These are phyloP conservation scores for Pyrenophora tritici-repentis DNA, from an alignment of 2,329 filamentous ascomycete species.

Conservation along the genomic window DNA sequence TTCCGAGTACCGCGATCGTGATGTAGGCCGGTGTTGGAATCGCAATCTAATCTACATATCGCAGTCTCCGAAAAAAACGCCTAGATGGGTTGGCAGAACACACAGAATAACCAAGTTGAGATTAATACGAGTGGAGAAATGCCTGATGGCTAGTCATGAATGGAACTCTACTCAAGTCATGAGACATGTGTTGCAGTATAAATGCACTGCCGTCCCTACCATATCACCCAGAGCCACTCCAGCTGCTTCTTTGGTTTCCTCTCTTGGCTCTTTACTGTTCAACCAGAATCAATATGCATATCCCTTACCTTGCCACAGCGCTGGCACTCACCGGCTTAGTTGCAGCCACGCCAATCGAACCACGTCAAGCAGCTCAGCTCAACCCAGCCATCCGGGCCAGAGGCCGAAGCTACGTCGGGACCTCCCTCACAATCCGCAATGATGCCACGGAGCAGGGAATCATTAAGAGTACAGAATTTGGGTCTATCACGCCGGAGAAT, in stretches of 20 bases:
- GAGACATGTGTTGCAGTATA: no score
- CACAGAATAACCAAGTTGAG: no score
- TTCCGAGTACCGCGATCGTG: no score
- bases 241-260: no score
- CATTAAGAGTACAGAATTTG: constrained; percentile 34
- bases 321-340: constrained; percentile 27
- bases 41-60: no score
- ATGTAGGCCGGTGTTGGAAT: no score
- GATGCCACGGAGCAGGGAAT: constrained; percentile 37
- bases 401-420: constrained; percentile 44
- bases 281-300: constrained; percentile 21
- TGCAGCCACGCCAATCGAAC: constrained; percentile 19
- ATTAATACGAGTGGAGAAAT: no score
- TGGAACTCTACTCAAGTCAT: no score
- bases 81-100: no score
- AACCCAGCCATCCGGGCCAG: constrained; percentile 28
- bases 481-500: constrained; percentile 47
- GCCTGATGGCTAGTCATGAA: no score
- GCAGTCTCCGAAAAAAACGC: no score
- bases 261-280: background rate
- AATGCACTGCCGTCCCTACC: no score
- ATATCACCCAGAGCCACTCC: background rate
- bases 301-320: constrained; percentile 22
- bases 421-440: constrained; percentile 42
- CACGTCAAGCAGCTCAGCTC: constrained; percentile 24